These are phyloP conservation scores for Cryptosporidium tyzzeri DNA, from an alignment of 169 alveolate species.

Conservation along the genomic window DNA sequence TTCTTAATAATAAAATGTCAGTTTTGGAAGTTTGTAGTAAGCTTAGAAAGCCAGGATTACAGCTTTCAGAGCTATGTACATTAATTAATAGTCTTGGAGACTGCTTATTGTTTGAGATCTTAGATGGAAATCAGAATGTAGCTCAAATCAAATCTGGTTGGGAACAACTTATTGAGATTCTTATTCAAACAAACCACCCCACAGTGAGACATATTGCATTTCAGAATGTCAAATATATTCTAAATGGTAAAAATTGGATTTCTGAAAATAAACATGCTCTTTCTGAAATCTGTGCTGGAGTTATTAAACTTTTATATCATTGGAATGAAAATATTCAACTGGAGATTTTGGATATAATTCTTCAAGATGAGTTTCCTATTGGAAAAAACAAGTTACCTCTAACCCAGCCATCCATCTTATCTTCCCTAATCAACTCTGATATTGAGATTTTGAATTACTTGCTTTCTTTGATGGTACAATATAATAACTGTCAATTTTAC, in stretches of 20 bases:
- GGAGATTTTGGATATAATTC: constrained; percentile 23
- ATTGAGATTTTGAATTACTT: constrained; percentile 11
- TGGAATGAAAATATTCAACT: constrained; percentile 59
- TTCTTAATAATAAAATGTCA: not conserved
- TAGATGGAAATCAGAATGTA: not conserved
- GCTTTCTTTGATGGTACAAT: constrained; percentile 33
- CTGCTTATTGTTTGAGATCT: not conserved
- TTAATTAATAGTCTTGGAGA: constrained; percentile 61
- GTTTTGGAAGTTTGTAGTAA: constrained; percentile 16
- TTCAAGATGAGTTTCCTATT: constrained; percentile 14
- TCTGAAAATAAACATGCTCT: not conserved
- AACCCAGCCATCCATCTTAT: not conserved
- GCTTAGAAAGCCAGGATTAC: constrained; percentile 45
- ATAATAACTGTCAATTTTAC: constrained; percentile 15
- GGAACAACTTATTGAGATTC: constrained; percentile 51
- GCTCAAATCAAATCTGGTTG: constrained; percentile 22
- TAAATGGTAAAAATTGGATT: constrained; percentile 23
- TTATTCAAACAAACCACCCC: constrained; percentile 58
- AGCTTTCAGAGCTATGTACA: constrained; percentile 55
- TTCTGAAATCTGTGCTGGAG: constrained; percentile 22
- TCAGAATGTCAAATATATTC: constrained; percentile 41
- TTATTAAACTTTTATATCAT: constrained; percentile 31
- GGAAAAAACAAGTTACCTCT: not conserved
- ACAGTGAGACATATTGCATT: constrained; percentile 71
- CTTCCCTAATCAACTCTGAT: constrained; percentile 28